Conservation (phyloP, 768 basidiomycete species). For the Leucocoprinus leucothites region DNA sequence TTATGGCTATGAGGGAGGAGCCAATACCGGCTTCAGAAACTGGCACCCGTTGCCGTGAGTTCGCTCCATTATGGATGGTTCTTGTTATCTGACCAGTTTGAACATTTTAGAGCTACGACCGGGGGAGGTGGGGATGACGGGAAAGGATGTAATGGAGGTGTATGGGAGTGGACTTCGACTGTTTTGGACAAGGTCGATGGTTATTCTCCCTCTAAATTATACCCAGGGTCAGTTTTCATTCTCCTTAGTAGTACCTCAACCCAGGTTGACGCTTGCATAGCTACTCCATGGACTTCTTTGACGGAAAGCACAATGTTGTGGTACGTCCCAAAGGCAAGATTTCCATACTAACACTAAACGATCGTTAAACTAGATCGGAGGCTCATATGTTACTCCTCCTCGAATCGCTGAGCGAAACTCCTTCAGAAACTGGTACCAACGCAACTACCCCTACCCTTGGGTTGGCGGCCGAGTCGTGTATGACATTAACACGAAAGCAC, state of each 20-base stretch:
- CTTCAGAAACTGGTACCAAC: constrained; percentile 89
- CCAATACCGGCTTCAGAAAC: constrained; percentile 85
- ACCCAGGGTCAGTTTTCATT: constrained; percentile 67
- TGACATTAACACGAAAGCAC: constrained; percentile 19
- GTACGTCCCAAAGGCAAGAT: constrained; percentile 44
- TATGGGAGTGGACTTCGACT: constrained; percentile 98
- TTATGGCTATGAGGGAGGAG: constrained; percentile 70
- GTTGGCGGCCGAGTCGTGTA: constrained; percentile 66
- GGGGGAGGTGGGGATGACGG: constrained; percentile 49
- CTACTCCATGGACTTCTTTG: constrained; percentile 89
- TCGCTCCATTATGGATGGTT: background rate
- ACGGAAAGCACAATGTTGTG: constrained; percentile 81
- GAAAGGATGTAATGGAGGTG: constrained; percentile 85
- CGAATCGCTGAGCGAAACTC: constrained; percentile 72
- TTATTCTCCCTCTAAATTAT: constrained; percentile 70
- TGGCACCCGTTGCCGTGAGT: constrained; percentile 93
- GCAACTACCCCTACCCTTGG: constrained; percentile 90
- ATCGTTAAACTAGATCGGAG: constrained; percentile 63
- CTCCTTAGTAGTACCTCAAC: background rate
- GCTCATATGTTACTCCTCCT: constrained; percentile 84
- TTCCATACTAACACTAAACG: constrained; percentile 12
- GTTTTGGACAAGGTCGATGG: constrained; percentile 68
- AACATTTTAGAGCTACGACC: constrained; percentile 57
- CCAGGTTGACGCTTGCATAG: constrained; percentile 28
- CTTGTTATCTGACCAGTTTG: background rate